Evolutionary conservation across 768 basidiomycete genomes (phyloP), one percentile per base, ranked within the genome.

Genomic region (Lactarius pseudohatsudake): DNA sequence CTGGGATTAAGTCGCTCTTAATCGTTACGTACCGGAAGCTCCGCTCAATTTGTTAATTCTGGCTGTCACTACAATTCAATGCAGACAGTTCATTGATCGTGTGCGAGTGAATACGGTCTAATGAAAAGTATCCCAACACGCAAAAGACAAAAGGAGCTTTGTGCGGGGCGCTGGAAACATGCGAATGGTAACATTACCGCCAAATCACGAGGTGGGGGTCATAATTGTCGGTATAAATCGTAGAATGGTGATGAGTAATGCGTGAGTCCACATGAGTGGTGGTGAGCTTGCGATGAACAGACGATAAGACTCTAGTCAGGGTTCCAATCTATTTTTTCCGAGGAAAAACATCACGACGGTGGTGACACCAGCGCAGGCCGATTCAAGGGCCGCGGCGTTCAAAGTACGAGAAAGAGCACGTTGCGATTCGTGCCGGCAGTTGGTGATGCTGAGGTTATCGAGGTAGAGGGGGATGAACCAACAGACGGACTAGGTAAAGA

Each of bases 231-330:
- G 55, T 57, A 57, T 36, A 36, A 53, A 28, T 26, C 26, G 13
- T 26, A 26, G 50, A 53, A 26, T 53, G 50, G 26, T 20, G n/a
- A 54, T 28, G 32, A 43, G 30, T 11, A 59, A 20, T 54, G 38
- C 36, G 34, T 40, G 28, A 61, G 20, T 36, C 30, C 53, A 65
- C 53, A 65, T 65, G 53, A 61, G 40, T 34, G 4, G n/a, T 59
- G 32, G 18, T 50, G 62, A 16, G 22, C 15, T 30, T 15, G 15
- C 30, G 30, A 16, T 20, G 7, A n/a, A 30, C 20, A 9, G 32
- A 34, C 32, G 16, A 56, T 30, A 34, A 34, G 8, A 30, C 20
- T 56, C 7, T 16, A 30, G 55, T 18, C 30, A 56, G 26, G 47
- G 50, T 26, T 32, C 30, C 18, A 4, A 34, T 34, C 18, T 30